phyloP scores from a whole-genome alignment of 352 stramenopile genomes.

The Pythium insidiosum region DNA sequence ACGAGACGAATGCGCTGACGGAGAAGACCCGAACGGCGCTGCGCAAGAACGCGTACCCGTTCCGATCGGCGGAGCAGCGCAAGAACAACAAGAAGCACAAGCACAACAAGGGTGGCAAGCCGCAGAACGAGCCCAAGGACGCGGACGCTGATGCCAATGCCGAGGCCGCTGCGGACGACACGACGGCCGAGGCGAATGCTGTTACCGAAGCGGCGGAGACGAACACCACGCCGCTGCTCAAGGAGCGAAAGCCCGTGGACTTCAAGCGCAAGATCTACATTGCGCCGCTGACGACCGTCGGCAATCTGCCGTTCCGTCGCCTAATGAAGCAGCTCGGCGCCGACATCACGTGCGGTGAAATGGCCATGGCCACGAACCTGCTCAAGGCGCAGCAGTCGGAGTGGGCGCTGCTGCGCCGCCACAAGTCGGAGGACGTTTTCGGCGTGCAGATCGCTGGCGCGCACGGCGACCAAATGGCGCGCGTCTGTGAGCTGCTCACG shows the following conservation, averaged over 20 bases:
- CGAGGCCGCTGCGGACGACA: neutral
- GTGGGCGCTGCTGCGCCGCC: constrained; percentile 95
- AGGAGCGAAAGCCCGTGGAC: constrained; percentile 89
- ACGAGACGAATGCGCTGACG: constrained; percentile 83
- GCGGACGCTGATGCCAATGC: constrained; percentile 1
- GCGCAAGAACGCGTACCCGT: constrained; percentile 91
- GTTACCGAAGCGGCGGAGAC: too few relatives aligned
- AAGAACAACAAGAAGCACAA: constrained; percentile 40
- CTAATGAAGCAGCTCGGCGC: constrained; percentile 97
- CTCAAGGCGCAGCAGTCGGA: constrained; percentile 93
- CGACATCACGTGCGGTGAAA: constrained; percentile 99
- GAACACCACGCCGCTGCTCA: constrained; percentile 15
- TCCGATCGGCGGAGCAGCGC: constrained; percentile 69
- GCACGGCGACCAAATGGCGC: constrained; percentile 91
- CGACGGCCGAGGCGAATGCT: constrained; percentile 6
- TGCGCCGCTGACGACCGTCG: constrained; percentile 98
- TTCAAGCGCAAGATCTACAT: constrained; percentile 99
- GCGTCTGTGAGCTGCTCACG: constrained; percentile 90
- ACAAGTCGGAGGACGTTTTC: constrained; percentile 97
- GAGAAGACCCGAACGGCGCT: constrained; percentile 76
- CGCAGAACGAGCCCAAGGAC: neutral
- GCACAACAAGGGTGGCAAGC: constrained; percentile 8
- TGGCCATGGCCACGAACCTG: constrained; percentile 94
- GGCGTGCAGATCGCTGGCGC: constrained; percentile 95
- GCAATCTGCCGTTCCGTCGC: constrained; percentile 98